phyloP scores from a whole-genome alignment of 257 asterid genomes.

The Salvia hispanica region DNA sequence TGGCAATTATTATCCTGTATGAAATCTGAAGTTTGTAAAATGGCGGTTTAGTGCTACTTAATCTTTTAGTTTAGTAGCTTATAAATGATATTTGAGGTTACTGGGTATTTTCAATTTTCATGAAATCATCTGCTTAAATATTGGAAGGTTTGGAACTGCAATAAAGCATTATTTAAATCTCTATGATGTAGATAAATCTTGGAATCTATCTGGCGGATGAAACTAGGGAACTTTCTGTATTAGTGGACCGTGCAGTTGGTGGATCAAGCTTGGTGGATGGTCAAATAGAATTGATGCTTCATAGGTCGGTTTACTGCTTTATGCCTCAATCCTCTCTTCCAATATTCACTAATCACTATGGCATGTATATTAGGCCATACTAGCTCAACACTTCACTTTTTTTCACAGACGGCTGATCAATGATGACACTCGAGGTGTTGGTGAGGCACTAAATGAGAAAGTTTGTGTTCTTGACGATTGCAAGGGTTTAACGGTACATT shows the following conservation, averaged over 20 bases:
- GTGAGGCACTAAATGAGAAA: slow-evolving; percentile 77
- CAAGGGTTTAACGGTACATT: slow-evolving; percentile 63
- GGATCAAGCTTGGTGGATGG: slow-evolving; percentile 83
- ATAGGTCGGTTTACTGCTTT: slow-evolving; percentile 54
- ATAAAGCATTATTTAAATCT: slow-evolving; percentile 5
- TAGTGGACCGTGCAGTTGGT: slow-evolving; percentile 86
- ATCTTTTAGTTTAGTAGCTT: slow-evolving; percentile 19
- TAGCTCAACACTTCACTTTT: slow-evolving; percentile 7
- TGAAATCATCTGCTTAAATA: not conserved
- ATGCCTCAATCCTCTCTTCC: slow-evolving; percentile 9
- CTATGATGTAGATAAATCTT: slow-evolving; percentile 61
- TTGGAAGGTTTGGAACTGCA: slow-evolving; percentile 10
- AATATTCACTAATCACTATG: slow-evolving; percentile 8
- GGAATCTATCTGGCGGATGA: slow-evolving; percentile 76
- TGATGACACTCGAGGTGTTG: slow-evolving; percentile 86
- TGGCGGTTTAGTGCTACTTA: slow-evolving; percentile 22
- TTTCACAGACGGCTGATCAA: slow-evolving; percentile 62
- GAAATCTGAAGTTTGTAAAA: slow-evolving; percentile 33
- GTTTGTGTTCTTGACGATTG: slow-evolving; percentile 56
- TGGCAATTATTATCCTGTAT: slow-evolving; percentile 82
- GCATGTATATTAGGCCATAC: not conserved
- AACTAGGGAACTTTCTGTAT: slow-evolving; percentile 60
- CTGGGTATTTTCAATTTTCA: slow-evolving; percentile 6
- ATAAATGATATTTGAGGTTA: slow-evolving; percentile 22
- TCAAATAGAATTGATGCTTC: slow-evolving; percentile 82